Conservation (phyloP, 177 flowering plant genomes). For the Vitis hybrid region DNA sequence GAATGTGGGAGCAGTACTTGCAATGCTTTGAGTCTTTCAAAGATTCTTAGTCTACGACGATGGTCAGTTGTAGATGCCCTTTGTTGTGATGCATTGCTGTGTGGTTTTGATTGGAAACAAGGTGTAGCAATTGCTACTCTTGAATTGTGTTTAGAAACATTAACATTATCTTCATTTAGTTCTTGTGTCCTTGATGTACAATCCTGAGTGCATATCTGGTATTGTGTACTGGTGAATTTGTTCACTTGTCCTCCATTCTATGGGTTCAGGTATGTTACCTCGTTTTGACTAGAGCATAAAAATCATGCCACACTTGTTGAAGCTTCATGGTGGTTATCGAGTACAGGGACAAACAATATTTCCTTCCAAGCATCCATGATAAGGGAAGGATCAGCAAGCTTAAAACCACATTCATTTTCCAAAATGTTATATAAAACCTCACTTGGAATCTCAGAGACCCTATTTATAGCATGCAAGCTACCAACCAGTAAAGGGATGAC, state of each 20-base stretch:
- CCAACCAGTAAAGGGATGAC: conserved; percentile 12
- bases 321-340: conserved; percentile 13
- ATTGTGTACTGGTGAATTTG: conserved; percentile 2
- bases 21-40: conserved; percentile 40
- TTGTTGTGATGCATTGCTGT: conserved; percentile 3
- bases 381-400: conserved; percentile 6
- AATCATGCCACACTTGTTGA: conserved; percentile 1
- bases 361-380: conserved; percentile 15
- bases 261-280: conserved; percentile 16
- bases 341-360: conserved; percentile 8
- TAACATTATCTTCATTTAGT: conserved; percentile 3
- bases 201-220: conserved; percentile 11
- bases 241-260: conserved; percentile 6
- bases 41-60: conserved; percentile 36
- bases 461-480: no score
- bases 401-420: conserved; percentile 3
- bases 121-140: conserved; percentile 19
- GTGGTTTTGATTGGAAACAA: conserved; percentile 10
- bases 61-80: conserved; percentile 19
- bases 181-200: conserved; percentile 7
- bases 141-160: conserved; percentile 18
- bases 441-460: no score
- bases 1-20: conserved; percentile 45
- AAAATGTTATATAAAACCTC: conserved; percentile 3
- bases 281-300: conserved; percentile 5